Conservation (phyloP, 2,329 filamentous ascomycete genomes). For the Colletotrichum higginsianum region DNA sequence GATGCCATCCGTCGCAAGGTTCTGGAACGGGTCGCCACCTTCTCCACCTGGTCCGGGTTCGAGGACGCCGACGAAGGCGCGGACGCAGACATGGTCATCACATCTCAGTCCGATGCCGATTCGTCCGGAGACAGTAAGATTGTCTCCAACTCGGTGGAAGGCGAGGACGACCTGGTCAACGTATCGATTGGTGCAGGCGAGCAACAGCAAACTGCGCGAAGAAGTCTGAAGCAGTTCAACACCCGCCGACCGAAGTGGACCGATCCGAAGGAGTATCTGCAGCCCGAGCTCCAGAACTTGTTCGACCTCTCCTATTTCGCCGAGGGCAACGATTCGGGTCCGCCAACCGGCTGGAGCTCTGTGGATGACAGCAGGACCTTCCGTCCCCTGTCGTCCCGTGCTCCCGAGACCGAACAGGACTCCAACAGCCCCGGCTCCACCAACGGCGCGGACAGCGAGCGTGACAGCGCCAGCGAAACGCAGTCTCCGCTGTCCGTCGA, state of each 20-base stretch:
- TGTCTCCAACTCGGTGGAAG: constrained; percentile 83
- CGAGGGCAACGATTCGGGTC: constrained; percentile 65
- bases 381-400: constrained; percentile 65
- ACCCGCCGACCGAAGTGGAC: constrained; percentile 67
- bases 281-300: constrained; percentile 75
- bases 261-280: constrained; percentile 70
- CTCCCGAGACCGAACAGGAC: constrained; percentile 60
- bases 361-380: constrained; percentile 73
- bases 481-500: constrained; percentile 48
- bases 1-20: constrained; percentile 86
- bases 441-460: constrained; percentile 64
- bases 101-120: constrained; percentile 74
- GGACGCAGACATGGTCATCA: constrained; percentile 79
- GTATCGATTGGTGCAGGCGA: constrained; percentile 83
- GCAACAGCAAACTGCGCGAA: constrained; percentile 49
- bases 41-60: constrained; percentile 77
- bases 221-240: constrained; percentile 63
- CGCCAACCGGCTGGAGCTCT: constrained; percentile 80
- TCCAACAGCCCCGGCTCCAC: constrained; percentile 63
- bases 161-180: constrained; percentile 92
- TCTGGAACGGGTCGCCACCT: constrained; percentile 80
- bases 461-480: constrained; percentile 69
- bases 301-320: constrained; percentile 83
- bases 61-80: constrained; percentile 65
- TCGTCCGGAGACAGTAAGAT: constrained; percentile 80